phyloP scores from a whole-genome alignment of 176 grass and related monocot species.

The Cenchrus purpureus region DNA sequence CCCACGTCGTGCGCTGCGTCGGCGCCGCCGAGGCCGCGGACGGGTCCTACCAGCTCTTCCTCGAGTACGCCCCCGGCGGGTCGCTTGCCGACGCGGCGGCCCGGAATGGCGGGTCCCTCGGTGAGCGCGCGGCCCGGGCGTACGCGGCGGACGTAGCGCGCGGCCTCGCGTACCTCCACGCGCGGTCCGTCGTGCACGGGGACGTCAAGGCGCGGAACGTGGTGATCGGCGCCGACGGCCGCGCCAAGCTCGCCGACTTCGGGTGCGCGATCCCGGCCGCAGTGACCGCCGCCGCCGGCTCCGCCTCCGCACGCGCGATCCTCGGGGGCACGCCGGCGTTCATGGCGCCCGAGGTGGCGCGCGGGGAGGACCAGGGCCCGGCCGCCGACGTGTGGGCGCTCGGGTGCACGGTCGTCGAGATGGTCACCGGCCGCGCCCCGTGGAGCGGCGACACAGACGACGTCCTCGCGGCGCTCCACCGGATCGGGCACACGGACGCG shows the following conservation, averaged over 20 bases:
- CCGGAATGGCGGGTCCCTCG: conserved; percentile 54
- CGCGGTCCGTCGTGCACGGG: conserved; percentile 58
- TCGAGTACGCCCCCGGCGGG: conserved; percentile 83
- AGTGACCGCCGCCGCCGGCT: too few relatives aligned
- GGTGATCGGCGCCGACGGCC: conserved; percentile 59
- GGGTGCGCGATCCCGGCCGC: conserved; percentile 52
- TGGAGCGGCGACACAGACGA: conserved; percentile 46
- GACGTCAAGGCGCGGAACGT: conserved; percentile 79
- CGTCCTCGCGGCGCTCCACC: conserved; percentile 59
- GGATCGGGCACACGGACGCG: conserved; percentile 71
- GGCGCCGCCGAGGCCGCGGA: conserved; percentile 30
- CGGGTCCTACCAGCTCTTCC: conserved; percentile 36
- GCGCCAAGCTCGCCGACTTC: conserved; percentile 77
- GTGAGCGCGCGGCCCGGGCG: conserved; percentile 36
- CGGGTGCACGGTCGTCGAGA: conserved; percentile 79
- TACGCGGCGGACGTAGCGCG: conserved; percentile 51
- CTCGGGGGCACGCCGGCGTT: conserved; percentile 81
- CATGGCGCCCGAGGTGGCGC: conserved; percentile 88
- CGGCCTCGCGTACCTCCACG: conserved; percentile 75
- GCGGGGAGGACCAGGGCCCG: conserved; percentile 73
- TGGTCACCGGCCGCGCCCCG: conserved; percentile 69
- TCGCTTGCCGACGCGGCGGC: conserved; percentile 72
- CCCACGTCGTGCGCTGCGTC: conserved; percentile 64
- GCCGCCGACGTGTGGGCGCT: conserved; percentile 84
- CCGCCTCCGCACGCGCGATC: conserved; percentile 4